phyloP scores from a whole-genome alignment of 495 filamentous ascomycete species.

The Penicillium pulvis region DNA sequence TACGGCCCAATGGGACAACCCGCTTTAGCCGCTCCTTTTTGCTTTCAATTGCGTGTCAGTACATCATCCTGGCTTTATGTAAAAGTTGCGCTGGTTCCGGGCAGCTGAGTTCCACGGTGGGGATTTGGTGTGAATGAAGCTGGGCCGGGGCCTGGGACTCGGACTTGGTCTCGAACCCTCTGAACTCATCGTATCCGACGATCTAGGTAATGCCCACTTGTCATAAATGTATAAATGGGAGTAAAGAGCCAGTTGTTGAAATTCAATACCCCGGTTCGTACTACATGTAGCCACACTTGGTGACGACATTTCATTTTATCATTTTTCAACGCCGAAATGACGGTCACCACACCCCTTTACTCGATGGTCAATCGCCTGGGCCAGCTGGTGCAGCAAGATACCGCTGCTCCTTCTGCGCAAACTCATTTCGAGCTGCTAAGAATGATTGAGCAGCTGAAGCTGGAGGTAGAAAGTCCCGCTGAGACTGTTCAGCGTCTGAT shows the following conservation, averaged over 20 bases:
- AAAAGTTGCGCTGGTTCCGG: not conserved
- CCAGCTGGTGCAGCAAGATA: slow-evolving; percentile 25
- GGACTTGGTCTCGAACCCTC: no score
- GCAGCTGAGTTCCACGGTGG: not conserved
- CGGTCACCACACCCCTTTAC: slow-evolving; percentile 21
- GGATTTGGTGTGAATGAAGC: not conserved
- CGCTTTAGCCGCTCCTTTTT: not conserved
- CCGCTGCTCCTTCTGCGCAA: slow-evolving; percentile 22
- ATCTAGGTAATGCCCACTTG: not conserved
- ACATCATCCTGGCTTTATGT: not conserved
- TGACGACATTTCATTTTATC: not conserved
- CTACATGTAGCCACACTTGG: not conserved
- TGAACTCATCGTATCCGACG: not conserved
- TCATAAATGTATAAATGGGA: not conserved
- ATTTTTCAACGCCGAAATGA: slow-evolving; percentile 15
- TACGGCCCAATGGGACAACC: not conserved
- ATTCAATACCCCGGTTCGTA: not conserved
- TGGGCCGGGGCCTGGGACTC: not conserved
- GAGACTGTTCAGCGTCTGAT: slow-evolving; percentile 41
- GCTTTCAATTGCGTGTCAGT: not conserved
- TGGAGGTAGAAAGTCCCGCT: slow-evolving; percentile 38
- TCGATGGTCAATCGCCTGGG: slow-evolving; percentile 31
- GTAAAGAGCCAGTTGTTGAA: not conserved
- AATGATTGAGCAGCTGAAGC: slow-evolving; percentile 33
- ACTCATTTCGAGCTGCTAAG: slow-evolving; percentile 34